Conservation (phyloP, 2,329 filamentous ascomycete genomes). For the Celoporthe dispersa region DNA sequence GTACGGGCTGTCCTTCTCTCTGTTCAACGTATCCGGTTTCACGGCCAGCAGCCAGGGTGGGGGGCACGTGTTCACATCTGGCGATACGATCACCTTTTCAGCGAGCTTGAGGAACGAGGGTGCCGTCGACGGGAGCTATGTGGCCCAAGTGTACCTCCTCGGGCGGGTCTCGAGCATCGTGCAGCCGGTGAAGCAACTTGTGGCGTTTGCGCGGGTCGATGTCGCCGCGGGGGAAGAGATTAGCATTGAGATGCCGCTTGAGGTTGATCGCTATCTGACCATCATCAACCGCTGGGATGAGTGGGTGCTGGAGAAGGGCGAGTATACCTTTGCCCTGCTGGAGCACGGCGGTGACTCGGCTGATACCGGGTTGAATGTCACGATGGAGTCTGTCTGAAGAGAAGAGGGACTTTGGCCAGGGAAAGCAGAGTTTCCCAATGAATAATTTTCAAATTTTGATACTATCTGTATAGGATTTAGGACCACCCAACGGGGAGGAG, state of each 20-base stretch:
- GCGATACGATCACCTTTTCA: conserved; percentile 42
- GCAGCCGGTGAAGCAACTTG: conserved; percentile 48
- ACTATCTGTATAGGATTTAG: neutral
- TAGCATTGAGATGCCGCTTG: conserved; percentile 41
- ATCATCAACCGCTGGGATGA: conserved; percentile 47
- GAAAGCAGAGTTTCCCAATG: neutral
- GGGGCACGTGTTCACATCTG: conserved; percentile 10
- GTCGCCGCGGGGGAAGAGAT: conserved; percentile 40
- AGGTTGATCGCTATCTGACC: conserved; percentile 47
- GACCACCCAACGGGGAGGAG: neutral
- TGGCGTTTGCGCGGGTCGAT: conserved; percentile 47
- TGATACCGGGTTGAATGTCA: conserved; percentile 43
- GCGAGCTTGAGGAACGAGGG: conserved; percentile 42
- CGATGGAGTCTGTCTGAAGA: conserved; percentile 41
- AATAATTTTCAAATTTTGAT: neutral
- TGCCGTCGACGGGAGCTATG: conserved; percentile 41
- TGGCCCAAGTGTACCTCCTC: conserved; percentile 47
- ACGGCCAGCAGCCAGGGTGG: neutral
- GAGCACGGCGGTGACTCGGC: conserved; percentile 44
- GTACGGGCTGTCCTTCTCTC: conserved; percentile 42
- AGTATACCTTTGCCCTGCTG: conserved; percentile 47
- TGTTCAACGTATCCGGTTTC: conserved; percentile 38
- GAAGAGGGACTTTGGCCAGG: neutral
- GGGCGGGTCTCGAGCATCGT: conserved; percentile 45
- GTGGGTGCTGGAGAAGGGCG: conserved; percentile 49